These are phyloP conservation scores for Cladosporium oxysporum DNA, from an alignment of 2,329 filamentous ascomycete genomes.

Conservation along the genomic window DNA sequence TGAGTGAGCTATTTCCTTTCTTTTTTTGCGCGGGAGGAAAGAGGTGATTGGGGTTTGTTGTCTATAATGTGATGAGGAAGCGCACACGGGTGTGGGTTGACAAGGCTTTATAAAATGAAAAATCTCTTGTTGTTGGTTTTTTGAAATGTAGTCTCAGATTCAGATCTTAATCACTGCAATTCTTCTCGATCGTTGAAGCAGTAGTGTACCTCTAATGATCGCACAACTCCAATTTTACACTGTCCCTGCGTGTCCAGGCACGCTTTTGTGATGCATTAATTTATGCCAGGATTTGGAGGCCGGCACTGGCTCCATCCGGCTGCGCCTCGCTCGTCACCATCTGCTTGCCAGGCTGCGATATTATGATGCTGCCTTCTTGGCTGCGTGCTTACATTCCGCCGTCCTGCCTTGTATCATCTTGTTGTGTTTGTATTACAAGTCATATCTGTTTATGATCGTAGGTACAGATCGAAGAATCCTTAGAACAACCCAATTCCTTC, in stretches of 20 bases:
- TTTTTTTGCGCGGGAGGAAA: neutral
- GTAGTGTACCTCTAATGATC: too few species aligned
- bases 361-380: neutral
- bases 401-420: neutral
- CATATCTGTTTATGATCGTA: neutral
- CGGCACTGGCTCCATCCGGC: conserved; percentile 5
- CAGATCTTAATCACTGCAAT: neutral
- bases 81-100: neutral
- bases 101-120: neutral
- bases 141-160: neutral
- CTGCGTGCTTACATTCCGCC: neutral
- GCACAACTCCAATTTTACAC: too few species aligned
- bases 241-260: too few species aligned
- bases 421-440: neutral
- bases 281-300: neutral
- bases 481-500: neutral
- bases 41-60: neutral
- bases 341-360: neutral
- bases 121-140: neutral
- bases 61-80: neutral
- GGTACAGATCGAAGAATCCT: neutral
- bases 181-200: neutral
- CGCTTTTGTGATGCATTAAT: neutral
- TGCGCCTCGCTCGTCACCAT: conserved; percentile 18
- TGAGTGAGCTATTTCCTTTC: neutral